phyloP scores from a whole-genome alignment of 2,329 filamentous ascomycete species.

The Pseudocercospora fuligena region DNA sequence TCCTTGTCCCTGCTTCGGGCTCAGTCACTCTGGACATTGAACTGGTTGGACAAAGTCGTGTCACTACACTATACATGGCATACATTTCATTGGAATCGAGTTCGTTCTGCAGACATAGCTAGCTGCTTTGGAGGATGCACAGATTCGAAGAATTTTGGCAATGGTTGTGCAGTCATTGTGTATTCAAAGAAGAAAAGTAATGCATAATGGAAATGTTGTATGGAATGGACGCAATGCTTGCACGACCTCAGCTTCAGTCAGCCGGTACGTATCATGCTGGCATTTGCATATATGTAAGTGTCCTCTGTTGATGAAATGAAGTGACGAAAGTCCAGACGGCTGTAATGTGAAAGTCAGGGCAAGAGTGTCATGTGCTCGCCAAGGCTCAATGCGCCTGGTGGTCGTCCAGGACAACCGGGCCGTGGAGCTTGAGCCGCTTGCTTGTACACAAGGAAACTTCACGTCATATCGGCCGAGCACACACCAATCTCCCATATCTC shows the following conservation, averaged over 20 bases:
- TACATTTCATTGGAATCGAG: background rate
- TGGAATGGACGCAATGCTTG: background rate
- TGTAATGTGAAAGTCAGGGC: too few species aligned
- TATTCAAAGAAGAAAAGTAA: conserved; percentile 1
- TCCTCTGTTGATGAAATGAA: too few species aligned
- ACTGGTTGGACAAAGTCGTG: background rate
- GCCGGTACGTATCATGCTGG: too few species aligned
- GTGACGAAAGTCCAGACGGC: too few species aligned
- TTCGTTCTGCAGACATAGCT: background rate
- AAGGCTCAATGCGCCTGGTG: background rate
- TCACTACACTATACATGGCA: background rate
- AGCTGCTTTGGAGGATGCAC: background rate
- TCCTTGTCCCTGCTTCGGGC: background rate
- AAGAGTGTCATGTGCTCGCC: too few species aligned
- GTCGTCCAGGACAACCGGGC: background rate
- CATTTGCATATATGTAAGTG: too few species aligned
- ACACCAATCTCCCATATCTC: conserved; percentile 2
- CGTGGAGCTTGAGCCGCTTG: background rate
- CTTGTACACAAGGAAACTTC: background rate
- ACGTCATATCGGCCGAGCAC: background rate
- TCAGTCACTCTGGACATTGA: background rate
- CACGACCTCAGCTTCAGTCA: too few species aligned
- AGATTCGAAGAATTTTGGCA: conserved; percentile 1
- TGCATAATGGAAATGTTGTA: conserved; percentile 1
- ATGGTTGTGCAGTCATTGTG: conserved; percentile 7